Conservation (phyloP, 768 basidiomycete species). For the Russula sp. region DNA sequence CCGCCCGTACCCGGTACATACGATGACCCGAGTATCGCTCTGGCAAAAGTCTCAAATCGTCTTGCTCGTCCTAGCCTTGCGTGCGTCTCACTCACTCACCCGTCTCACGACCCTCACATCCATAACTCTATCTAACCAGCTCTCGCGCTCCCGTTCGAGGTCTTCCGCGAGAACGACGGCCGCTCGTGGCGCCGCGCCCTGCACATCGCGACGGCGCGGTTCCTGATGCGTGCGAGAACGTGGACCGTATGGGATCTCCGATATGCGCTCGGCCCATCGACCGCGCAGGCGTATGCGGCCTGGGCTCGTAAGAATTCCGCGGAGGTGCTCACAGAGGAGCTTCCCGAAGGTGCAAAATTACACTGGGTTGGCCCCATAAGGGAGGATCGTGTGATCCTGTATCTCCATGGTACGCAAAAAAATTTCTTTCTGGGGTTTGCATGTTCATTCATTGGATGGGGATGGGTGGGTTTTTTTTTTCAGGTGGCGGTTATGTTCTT, state of each 20-base stretch:
- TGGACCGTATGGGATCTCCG: not conserved
- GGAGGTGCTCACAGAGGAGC: not conserved
- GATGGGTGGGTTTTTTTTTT: not conserved
- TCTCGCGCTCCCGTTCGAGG: not conserved
- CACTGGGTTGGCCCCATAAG: slow-evolving; percentile 10
- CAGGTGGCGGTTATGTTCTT: slow-evolving; percentile 8
- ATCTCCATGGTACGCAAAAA: not conserved
- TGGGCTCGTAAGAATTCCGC: not conserved
- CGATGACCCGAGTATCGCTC: too few relatives aligned
- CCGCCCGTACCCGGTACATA: too few relatives aligned
- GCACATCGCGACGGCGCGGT: not conserved
- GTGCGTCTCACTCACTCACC: not conserved
- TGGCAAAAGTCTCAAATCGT: not conserved
- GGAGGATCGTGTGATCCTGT: slow-evolving; percentile 5
- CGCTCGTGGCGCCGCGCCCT: slow-evolving; percentile 6
- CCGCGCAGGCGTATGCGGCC: not conserved
- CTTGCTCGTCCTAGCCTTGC: not conserved
- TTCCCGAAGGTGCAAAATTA: slow-evolving; percentile 3
- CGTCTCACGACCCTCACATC: not conserved
- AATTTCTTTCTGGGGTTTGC: too few relatives aligned
- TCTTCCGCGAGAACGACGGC: slow-evolving; percentile 5
- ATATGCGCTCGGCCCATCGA: not conserved
- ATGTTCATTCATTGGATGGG: not conserved
- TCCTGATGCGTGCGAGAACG: not conserved
- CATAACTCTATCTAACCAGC: not conserved